Evolutionary conservation across 2,329 filamentous ascomycete species (phyloP), one percentile per base, ranked within the genome.

Genomic region (Diaporthe caulivora): DNA sequence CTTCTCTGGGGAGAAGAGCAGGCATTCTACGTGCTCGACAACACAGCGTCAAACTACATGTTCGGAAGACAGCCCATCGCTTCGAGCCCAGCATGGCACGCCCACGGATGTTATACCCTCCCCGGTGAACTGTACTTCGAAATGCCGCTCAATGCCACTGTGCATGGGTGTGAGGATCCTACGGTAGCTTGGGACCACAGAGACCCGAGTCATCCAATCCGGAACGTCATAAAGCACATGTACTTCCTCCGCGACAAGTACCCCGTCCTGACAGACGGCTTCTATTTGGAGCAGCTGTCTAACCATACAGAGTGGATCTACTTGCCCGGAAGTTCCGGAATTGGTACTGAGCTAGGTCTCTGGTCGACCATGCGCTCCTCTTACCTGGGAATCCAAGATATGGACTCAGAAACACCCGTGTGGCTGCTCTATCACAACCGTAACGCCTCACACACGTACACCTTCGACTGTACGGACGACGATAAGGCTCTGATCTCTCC

Each of bases 1-100:
- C 71, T 92, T 40, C 89, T 91, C 21, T 93, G 89, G 88, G 91
- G 91, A 24, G 91, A 93, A 78, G 91, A 93, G 78, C 91, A 93
- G 80, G 88, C 87, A 0, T 90, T 90, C 75, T 92, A 92, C 76
- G 82, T 91, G 0, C 81, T 92, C 3, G 91, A 93, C 78, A 91
- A 89, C 73, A 91, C 90, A 0, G 90, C 90, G 6, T 82, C 83
- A 72, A 92, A 92, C 77, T 93, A 92, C 78, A 86, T 93, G 54
- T 93, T 90, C 78, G 91, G 91, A 26, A 87, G 91, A 76, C 88
- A 90, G 78, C 82, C 91, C 2, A 92, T 93, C 87, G 87, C 88
- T 11, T 86, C 89, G 3, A 85, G 89, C 2, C 87, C 87, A 3
- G 91, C 90, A 2, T 93, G 91, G 91, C 88, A 91, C 76, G 85